Evolutionary conservation across 805 yeast genomes (phyloP), one percentile per base, ranked within the genome.

Genomic region (Aciculoconidium aculeatum): DNA sequence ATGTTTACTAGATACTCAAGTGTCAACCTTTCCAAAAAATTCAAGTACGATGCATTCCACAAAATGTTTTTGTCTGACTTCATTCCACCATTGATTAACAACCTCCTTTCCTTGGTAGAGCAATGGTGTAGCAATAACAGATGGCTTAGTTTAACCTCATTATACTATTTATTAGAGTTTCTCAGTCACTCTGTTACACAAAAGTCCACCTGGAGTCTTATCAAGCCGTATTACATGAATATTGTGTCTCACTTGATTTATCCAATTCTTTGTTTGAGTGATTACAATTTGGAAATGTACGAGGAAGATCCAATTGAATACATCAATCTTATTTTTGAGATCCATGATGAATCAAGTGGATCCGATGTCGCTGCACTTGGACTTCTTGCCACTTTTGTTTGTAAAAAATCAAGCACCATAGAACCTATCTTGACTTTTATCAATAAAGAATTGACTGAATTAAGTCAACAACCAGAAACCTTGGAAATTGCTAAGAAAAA

Each of bases 261-360:
- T 55, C 95, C 95, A 2, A 58, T 81, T 33, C 55, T 90, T 34
- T 74, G 87, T 40, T 82, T 92, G 2, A 66, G 71, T 6, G 78
- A 77, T 31, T 76, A 70, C 5, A 74, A 76, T 11, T 60, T 85
- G 32, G 94, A 83, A 41, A 55, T 73, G 4, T 88, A 83, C 58
- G 94, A 86, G 38, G 76, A 71, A 37, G 96, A 88, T 44, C 96
- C 96, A 3, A 80, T 75, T 32, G 96, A 87, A 50, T 92, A 85
- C 51, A 76, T 90, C 32, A 83, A 85, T 52, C 65, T 77, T 30
- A 72, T 72, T 31, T 67, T 86, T 44, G 66, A 61, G 39, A 43
- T 50, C 19, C 53, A 80, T 42, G 92, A 81, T 30, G 76, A 67
- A 22, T 46, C 61, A 21, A 64, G 56, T 36, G 68, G 86, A 2